These are phyloP conservation scores for Hypholoma sublateritium DNA, from an alignment of 768 basidiomycete species.

Conservation along the genomic window DNA sequence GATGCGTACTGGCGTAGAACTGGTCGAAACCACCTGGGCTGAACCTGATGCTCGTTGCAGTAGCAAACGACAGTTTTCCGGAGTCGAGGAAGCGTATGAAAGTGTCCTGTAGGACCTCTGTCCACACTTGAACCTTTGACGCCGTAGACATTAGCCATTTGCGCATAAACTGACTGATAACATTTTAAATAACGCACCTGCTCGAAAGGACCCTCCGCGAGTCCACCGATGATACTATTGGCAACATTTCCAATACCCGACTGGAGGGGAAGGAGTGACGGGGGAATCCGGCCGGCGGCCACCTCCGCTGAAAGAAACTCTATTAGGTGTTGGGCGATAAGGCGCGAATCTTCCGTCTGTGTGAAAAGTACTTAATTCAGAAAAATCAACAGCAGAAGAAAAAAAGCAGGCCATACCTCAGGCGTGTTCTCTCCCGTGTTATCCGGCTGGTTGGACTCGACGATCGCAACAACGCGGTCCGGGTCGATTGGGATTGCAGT, in stretches of 20 bases:
- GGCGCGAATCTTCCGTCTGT: conserved; percentile 38
- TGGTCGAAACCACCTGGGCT: conserved; percentile 49
- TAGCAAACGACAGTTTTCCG: conserved; percentile 45
- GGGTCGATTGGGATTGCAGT: conserved; percentile 48
- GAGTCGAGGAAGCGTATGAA: conserved; percentile 48
- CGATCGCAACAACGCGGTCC: conserved; percentile 45
- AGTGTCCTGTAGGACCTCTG: conserved; percentile 47
- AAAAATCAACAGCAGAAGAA: background rate
- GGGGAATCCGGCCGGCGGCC: conserved; percentile 38
- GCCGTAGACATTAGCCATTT: background rate
- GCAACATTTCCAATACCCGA: conserved; percentile 51
- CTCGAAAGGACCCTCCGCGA: conserved; percentile 48
- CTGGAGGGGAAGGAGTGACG: conserved; percentile 42
- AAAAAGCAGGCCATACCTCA: conserved; percentile 30
- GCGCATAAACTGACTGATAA: background rate
- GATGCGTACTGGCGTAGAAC: conserved; percentile 40
- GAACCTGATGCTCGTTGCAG: conserved; percentile 47
- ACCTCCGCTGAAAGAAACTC: conserved; percentile 43
- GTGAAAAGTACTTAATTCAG: background rate
- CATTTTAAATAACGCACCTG: conserved; percentile 23
- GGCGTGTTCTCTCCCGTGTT: conserved; percentile 46
- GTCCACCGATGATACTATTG: conserved; percentile 48
- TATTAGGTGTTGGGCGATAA: conserved; percentile 45
- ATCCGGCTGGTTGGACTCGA: conserved; percentile 40
- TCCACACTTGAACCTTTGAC: conserved; percentile 38